Percentiles rank a stretch among this genome's conserved stretches.
Conservation (phyloP, 306 rosid species). For the Vachellia pachyceras region DNA sequence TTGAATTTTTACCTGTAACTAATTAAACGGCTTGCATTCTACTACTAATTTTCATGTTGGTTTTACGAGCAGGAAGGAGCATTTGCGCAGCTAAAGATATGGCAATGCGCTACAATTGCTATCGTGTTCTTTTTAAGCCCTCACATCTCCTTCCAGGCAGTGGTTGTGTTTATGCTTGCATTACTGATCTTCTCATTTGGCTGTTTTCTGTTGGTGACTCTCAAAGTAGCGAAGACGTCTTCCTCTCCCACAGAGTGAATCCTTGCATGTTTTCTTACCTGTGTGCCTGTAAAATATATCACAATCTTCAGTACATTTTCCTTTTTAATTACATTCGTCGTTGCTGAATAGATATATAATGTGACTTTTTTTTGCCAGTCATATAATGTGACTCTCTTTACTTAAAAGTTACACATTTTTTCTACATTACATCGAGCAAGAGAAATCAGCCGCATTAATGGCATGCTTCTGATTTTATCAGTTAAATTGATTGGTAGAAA, state of each 20-base stretch:
- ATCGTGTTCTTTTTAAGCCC: conserved; percentile 70
- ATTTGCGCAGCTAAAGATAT: conserved; percentile 87
- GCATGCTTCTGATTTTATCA: no score
- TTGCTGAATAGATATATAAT: conserved; percentile 25
- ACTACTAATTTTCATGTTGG: no score
- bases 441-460: no score
- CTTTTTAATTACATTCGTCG: conserved; percentile 23
- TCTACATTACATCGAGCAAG: no score
- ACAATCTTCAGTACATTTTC: no score
- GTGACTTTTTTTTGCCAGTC: no score
- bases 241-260: conserved; percentile 45
- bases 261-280: not conserved
- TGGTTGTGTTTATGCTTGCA: conserved; percentile 61
- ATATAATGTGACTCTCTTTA: conserved; percentile 2
- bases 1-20: no score
- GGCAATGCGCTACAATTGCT: conserved; percentile 87
- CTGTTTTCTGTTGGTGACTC: conserved; percentile 57
- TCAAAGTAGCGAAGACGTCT: conserved; percentile 45
- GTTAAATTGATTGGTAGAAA: no score
- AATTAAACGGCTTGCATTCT: no score
- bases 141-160: conserved; percentile 61
- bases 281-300: conserved; percentile 23
- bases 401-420: not conserved
- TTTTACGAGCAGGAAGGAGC: no score
- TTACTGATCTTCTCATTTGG: conserved; percentile 49